These are phyloP conservation scores for Leucosporidium scottii DNA, from an alignment of 768 basidiomycete species.

Conservation along the genomic window DNA sequence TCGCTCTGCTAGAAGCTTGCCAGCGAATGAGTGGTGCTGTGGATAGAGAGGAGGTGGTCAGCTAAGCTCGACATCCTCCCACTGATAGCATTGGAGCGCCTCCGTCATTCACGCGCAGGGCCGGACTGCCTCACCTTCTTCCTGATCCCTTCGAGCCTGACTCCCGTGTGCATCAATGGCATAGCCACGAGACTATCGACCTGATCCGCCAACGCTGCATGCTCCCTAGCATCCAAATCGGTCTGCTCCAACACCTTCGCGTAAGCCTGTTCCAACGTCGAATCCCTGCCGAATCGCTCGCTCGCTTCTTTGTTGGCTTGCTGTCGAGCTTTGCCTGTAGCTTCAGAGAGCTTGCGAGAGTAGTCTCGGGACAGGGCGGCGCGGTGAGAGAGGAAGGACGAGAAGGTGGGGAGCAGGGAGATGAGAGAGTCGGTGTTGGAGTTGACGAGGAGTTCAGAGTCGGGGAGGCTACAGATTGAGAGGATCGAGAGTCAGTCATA, in stretches of 20 bases:
- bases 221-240: conserved; percentile 16
- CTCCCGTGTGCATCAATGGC: conserved; percentile 10
- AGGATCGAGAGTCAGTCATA: no score
- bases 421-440: background rate
- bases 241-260: conserved; percentile 14
- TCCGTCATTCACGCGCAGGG: no score
- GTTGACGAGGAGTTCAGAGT: conserved; percentile 17
- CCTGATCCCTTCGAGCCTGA: conserved; percentile 22
- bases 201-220: background rate
- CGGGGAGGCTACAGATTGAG: conserved; percentile 16
- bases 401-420: conserved; percentile 17
- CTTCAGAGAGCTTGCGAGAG: conserved; percentile 1
- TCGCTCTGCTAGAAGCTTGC: conserved; percentile 19
- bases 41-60: background rate
- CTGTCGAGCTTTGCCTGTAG: conserved; percentile 3
- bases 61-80: background rate
- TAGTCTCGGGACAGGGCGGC: background rate
- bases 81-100: background rate
- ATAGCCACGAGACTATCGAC: conserved; percentile 1
- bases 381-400: conserved; percentile 11
- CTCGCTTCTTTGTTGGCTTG: conserved; percentile 3
- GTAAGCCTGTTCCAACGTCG: conserved; percentile 10
- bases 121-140: conserved; percentile 29
- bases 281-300: background rate
- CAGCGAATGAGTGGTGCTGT: conserved; percentile 25